These are phyloP conservation scores for Hypoxylon sp. DNA, from an alignment of 2,329 filamentous ascomycete genomes.

Conservation along the genomic window DNA sequence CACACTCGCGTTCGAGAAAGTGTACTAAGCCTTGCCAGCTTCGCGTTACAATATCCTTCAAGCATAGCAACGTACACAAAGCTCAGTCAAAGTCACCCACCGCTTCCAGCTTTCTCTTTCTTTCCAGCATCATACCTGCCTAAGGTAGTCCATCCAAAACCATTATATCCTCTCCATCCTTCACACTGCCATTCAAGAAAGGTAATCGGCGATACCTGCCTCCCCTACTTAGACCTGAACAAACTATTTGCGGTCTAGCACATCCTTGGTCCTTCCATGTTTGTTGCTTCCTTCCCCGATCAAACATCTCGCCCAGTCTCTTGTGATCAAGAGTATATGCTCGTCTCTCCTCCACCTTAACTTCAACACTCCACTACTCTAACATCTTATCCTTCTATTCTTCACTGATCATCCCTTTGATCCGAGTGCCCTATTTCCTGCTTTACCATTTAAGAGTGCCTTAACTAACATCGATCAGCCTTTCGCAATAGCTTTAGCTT, in stretches of 20 bases:
- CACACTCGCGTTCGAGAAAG: no score
- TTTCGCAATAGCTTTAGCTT: not conserved
- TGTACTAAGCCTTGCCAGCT: not conserved
- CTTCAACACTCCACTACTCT: not conserved
- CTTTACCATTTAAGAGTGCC: not conserved
- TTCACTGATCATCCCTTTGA: not conserved
- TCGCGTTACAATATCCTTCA: not conserved
- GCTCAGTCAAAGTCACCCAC: no score
- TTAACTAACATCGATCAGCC: not conserved
- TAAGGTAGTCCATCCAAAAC: not conserved
- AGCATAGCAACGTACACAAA: not conserved
- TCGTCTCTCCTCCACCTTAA: not conserved
- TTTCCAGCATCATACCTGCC: not conserved
- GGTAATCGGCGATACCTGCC: no score
- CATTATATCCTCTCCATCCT: no score
- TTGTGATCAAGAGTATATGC: not conserved
- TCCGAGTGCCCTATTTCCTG: not conserved
- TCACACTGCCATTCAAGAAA: no score
- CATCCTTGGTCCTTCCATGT: no score
- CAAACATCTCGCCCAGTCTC: not conserved
- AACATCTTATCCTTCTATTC: not conserved
- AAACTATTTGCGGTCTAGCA: no score
- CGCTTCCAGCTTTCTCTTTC: not conserved
- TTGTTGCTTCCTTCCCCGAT: no score
- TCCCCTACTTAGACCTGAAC: no score